Conservation (phyloP, 2,329 filamentous ascomycete genomes). For the Fusarium brachygibbosum region DNA sequence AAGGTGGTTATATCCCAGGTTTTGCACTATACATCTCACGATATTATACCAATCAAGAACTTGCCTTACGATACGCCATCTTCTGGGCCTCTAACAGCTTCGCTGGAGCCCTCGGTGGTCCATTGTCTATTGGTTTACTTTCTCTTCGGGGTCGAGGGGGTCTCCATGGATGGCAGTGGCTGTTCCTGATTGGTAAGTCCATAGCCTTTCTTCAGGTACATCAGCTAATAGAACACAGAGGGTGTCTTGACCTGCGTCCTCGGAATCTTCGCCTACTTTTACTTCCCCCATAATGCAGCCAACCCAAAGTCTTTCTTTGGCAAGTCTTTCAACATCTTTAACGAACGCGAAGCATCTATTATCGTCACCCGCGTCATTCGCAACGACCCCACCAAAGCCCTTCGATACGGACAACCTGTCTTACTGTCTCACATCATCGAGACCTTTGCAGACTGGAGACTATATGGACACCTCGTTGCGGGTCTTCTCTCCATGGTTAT, state of each 20-base stretch:
- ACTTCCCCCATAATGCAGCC: slow-evolving; percentile 48
- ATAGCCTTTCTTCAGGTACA: too few species aligned
- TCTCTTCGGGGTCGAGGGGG: slow-evolving; percentile 46
- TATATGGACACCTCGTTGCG: slow-evolving; percentile 49
- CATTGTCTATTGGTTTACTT: slow-evolving; percentile 48
- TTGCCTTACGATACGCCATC: slow-evolving; percentile 48
- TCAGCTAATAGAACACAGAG: slow-evolving; percentile 29
- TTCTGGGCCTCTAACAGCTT: slow-evolving; percentile 52
- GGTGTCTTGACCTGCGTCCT: slow-evolving; percentile 47
- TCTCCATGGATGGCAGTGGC: slow-evolving; percentile 51
- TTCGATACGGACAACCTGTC: slow-evolving; percentile 44
- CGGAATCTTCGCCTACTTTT: slow-evolving; percentile 46
- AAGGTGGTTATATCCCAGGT: slow-evolving; percentile 53
- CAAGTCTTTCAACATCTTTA: slow-evolving; percentile 45
- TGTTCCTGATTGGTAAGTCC: slow-evolving; percentile 49
- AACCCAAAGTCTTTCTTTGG: slow-evolving; percentile 48
- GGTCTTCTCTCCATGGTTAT: slow-evolving; percentile 51
- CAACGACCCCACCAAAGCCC: slow-evolving; percentile 50
- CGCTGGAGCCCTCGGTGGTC: slow-evolving; percentile 48
- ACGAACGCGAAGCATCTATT: slow-evolving; percentile 44
- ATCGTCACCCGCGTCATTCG: slow-evolving; percentile 49
- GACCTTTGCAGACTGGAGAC: slow-evolving; percentile 49
- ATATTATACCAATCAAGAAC: slow-evolving; percentile 51
- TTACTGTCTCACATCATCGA: slow-evolving; percentile 43
- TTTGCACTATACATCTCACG: slow-evolving; percentile 51